Conservation (phyloP, 1,284 basidiomycete genomes). For the Pisolithus thermaeus region DNA sequence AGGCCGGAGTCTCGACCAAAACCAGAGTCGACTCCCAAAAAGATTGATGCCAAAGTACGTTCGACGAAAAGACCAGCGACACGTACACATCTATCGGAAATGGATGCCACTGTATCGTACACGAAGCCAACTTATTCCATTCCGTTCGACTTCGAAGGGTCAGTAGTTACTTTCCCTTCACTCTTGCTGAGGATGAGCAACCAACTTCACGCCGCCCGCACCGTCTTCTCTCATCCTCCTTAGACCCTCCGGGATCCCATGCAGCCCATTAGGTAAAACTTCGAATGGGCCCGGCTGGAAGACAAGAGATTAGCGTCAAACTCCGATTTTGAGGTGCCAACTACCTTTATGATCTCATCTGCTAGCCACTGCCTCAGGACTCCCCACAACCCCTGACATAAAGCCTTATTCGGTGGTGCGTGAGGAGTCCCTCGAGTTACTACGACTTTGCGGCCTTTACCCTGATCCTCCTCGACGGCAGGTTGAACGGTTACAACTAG, state of each 20-base stretch:
- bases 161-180: too few species aligned
- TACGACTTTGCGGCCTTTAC: slow-evolving; percentile 20
- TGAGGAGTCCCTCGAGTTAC: slow-evolving; percentile 24
- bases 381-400: slow-evolving; percentile 23
- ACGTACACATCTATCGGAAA: too few species aligned
- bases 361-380: slow-evolving; percentile 29
- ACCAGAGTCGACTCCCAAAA: too few species aligned
- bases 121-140: too few species aligned
- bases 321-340: neutral
- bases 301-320: neutral
- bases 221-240: slow-evolving; percentile 33
- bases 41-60: too few species aligned
- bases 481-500: slow-evolving; percentile 22
- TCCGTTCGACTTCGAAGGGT: too few species aligned
- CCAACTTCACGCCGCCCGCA: slow-evolving; percentile 47
- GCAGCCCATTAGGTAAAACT: slow-evolving; percentile 39
- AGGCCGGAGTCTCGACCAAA: too few species aligned
- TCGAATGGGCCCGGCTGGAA: slow-evolving; percentile 35
- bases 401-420: slow-evolving; percentile 15
- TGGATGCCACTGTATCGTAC: too few species aligned
- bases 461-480: slow-evolving; percentile 18
- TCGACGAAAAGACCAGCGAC: too few species aligned
- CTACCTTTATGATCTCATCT: slow-evolving; percentile 33
- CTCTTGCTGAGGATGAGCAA: slow-evolving; percentile 35
- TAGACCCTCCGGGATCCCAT: slow-evolving; percentile 40